Conservation (phyloP, 306 rosid species). For the Casuarina glauca region DNA sequence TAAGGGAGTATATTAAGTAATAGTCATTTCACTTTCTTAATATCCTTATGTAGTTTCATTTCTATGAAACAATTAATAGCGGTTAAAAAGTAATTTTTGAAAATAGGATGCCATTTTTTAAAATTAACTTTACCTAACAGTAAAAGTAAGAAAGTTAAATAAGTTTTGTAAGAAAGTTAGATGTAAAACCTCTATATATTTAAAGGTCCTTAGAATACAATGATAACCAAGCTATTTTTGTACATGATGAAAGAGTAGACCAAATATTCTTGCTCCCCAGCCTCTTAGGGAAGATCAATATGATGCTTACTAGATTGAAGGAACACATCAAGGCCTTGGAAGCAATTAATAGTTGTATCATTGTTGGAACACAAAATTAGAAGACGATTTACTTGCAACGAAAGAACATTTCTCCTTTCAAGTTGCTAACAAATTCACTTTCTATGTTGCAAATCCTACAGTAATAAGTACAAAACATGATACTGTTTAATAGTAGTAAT, state of each 20-base stretch:
- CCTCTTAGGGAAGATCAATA: neutral
- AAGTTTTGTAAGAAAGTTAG: too few species aligned
- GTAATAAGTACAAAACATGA: slow-evolving; percentile 4
- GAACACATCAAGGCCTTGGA: neutral
- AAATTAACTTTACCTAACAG: too few species aligned
- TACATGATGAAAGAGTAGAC: too few species aligned
- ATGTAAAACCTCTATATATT: too few species aligned
- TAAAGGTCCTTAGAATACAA: too few species aligned
- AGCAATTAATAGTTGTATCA: neutral
- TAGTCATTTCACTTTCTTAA: too few species aligned
- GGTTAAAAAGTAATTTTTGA: too few species aligned
- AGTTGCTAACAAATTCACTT: slow-evolving; percentile 22
- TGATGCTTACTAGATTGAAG: neutral
- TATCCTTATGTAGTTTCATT: too few species aligned
- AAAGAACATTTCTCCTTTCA: slow-evolving; percentile 11
- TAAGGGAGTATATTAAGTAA: too few species aligned
- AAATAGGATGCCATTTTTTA: too few species aligned
- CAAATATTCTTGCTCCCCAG: neutral
- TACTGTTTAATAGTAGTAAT: slow-evolving; percentile 31
- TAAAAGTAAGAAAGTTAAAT: too few species aligned
- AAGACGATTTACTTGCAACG: slow-evolving; percentile 2
- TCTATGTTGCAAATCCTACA: slow-evolving; percentile 26
- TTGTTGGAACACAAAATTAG: neutral
- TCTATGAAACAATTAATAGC: too few species aligned
- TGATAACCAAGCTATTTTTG: neutral